These are phyloP conservation scores for Chalaropsis ovoidea DNA, from an alignment of 2,329 filamentous ascomycete genomes.

Conservation along the genomic window DNA sequence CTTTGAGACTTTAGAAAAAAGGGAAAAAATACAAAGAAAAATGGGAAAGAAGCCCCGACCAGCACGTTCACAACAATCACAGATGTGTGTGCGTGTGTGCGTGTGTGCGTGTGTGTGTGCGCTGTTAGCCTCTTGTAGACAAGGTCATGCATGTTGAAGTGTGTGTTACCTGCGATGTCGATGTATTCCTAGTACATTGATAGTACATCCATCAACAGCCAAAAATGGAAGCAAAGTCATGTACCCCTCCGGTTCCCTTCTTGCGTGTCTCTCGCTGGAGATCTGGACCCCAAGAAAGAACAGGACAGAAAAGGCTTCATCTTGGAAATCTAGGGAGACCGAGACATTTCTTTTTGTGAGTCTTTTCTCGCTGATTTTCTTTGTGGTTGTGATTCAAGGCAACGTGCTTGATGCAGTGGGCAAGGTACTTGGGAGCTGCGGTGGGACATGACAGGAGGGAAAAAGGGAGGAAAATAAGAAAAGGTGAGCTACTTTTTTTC, in stretches of 20 bases:
- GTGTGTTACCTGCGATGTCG: background rate
- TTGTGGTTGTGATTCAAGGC: background rate
- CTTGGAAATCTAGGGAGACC: background rate
- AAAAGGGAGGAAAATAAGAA: background rate
- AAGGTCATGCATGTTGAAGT: background rate
- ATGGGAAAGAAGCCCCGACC: background rate
- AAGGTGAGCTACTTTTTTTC: background rate
- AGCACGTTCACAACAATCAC: background rate
- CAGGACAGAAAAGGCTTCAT: background rate
- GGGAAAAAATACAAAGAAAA: background rate
- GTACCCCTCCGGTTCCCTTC: background rate
- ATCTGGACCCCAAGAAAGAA: background rate
- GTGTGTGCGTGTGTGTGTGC: background rate
- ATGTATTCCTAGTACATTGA: background rate
- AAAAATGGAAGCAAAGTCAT: no score
- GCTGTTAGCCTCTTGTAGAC: background rate
- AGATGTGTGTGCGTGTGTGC: background rate
- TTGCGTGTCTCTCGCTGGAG: background rate
- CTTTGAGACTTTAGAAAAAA: background rate
- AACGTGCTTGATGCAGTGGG: background rate
- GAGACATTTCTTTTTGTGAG: slow-evolving; percentile 4
- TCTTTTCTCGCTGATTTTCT: background rate
- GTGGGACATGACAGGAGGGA: background rate
- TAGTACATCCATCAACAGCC: background rate
- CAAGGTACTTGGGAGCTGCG: background rate